Base-by-base conservation (phyloP, 345 rosid genomes). In the Gossypium thurberi region DNA sequence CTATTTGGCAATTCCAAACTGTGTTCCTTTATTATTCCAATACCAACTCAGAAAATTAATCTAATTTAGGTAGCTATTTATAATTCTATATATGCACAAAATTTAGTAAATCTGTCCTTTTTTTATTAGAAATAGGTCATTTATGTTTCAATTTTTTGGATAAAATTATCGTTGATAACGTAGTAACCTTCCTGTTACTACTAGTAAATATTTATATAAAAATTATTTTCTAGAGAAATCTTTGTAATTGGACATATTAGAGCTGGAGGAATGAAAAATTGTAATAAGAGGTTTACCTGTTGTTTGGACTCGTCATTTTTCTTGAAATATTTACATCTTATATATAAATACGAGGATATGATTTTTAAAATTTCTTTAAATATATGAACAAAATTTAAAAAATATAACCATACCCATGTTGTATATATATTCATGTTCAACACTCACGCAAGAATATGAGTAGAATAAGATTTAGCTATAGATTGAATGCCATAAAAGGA, bases 391-490 rank as follows among this genome's bases (percentile, higher is more conserved):
- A 33, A 33, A 33, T 33, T 33, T 33, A 0, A 33, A 33, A 33
- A 33, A 33, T 33, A 33, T 33, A 33, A 33, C 6, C 0, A 33
- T 33, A 5, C 7, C 1, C 7, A 33, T 33, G 0, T 33, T 0
- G 1, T 33, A 33, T 33, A 5, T 5, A 33, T 33, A 5, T 33
- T 33, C 1, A 33, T 33, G 4, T 33, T 6, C 40, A 0, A 33
- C 6, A 4, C 1, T 28, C 5, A 28, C 0, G 5, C 33, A 4
- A 0, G 40, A 33, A 0, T 33, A 0, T 6, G 6, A 0, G 6
- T 33, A 33, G 13, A 17, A 3, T 62, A 12, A 17, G 13, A 62
- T 25, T 25, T 48, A 48, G 52, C 52, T 14, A 47, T 0, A 48
- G 6, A 48, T 13, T 48, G 52, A 14, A 13, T 48, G 52, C n/a